phyloP scores from a whole-genome alignment of 139 green algal species.

The Trebouxia sp. region DNA sequence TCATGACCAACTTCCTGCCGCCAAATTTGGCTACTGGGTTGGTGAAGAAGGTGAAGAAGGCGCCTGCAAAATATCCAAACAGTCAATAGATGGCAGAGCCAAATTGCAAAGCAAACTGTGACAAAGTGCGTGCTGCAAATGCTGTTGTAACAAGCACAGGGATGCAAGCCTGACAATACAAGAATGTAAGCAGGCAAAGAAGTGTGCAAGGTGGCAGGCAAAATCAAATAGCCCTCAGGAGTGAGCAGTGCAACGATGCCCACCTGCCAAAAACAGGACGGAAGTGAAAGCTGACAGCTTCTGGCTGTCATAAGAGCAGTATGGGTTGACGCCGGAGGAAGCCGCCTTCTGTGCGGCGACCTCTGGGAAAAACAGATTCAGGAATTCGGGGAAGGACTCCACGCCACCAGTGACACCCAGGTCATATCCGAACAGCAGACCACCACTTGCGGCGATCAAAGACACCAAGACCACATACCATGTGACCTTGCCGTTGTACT shows the following conservation, averaged over 20 bases:
- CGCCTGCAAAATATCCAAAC: background rate
- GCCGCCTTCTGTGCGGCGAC: slow-evolving; percentile 24
- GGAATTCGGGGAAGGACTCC: slow-evolving; percentile 44
- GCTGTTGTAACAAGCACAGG: background rate
- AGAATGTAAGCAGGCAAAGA: background rate
- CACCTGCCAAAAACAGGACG: slow-evolving; percentile 13
- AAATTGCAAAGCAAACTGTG: background rate
- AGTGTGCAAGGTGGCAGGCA: background rate
- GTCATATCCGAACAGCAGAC: slow-evolving; percentile 57
- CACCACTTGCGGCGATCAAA: slow-evolving; percentile 9
- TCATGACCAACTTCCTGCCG: slow-evolving; percentile 31
- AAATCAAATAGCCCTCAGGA: background rate
- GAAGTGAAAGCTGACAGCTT: slow-evolving; percentile 31
- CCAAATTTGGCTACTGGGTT: background rate
- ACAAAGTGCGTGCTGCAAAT: background rate
- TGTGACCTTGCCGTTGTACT: slow-evolving; percentile 26
- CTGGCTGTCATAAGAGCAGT: slow-evolving; percentile 17
- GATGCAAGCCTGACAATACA: background rate
- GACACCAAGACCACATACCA: slow-evolving; percentile 16
- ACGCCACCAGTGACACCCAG: slow-evolving; percentile 63
- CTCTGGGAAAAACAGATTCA: slow-evolving; percentile 58
- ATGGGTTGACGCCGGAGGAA: background rate
- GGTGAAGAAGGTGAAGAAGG: slow-evolving; percentile 22
- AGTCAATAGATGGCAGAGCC: background rate
- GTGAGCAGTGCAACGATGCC: background rate